These are phyloP conservation scores for Pleurotus tuber-regium DNA, from an alignment of 768 basidiomycete species.

Conservation along the genomic window DNA sequence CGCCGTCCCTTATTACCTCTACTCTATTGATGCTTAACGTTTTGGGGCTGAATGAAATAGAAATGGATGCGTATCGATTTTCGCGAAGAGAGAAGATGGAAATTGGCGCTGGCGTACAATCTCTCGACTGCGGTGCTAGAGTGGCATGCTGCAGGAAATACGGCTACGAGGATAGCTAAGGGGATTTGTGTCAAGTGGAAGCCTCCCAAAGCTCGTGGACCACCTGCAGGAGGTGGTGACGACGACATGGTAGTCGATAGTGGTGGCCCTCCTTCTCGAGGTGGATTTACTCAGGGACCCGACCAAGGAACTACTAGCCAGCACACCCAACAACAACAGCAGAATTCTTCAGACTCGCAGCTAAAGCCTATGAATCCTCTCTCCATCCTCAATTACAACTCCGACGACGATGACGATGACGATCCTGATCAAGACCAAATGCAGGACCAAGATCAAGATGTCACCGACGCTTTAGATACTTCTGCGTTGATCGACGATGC, in stretches of 20 bases:
- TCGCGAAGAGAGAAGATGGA: slow-evolving; percentile 93
- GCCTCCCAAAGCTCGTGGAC: slow-evolving; percentile 39
- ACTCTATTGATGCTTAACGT: not conserved
- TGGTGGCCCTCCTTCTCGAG: not conserved
- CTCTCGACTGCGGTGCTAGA: slow-evolving; percentile 80
- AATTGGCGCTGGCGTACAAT: slow-evolving; percentile 78
- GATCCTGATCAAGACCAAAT: slow-evolving; percentile 61
- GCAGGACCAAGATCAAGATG: slow-evolving; percentile 43
- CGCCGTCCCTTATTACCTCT: not conserved
- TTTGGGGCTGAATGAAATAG: slow-evolving; percentile 39
- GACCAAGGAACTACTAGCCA: slow-evolving; percentile 26
- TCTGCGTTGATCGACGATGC: slow-evolving; percentile 55
- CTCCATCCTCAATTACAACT: slow-evolving; percentile 52
- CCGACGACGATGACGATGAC: slow-evolving; percentile 65
- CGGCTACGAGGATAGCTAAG: slow-evolving; percentile 57
- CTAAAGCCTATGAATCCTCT: slow-evolving; percentile 26
- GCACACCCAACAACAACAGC: slow-evolving; percentile 14
- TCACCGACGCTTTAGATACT: slow-evolving; percentile 62
- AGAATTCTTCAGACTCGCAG: slow-evolving; percentile 3
- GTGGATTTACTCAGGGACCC: slow-evolving; percentile 16
- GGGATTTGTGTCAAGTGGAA: slow-evolving; percentile 73
- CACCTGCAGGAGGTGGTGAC: slow-evolving; percentile 30
- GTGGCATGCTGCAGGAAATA: slow-evolving; percentile 77
- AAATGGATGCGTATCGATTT: slow-evolving; percentile 98
- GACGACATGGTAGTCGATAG: slow-evolving; percentile 4